Evolutionary conservation across 441 rosid species (phyloP).

Genomic region (Sinapis alba): DNA sequence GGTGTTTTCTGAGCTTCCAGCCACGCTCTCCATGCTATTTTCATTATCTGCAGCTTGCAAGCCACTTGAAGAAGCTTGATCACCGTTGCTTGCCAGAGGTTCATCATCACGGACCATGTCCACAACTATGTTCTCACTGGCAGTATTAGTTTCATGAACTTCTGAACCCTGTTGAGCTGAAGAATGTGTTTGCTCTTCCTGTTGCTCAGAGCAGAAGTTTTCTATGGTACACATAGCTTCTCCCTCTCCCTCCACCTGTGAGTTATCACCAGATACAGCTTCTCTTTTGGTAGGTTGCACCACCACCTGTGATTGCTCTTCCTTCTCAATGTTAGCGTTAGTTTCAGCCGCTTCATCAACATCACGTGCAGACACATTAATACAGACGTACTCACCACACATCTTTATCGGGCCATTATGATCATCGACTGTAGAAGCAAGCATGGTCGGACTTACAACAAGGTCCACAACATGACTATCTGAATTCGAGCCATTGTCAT

Average conservation of each 20-base stretch:
- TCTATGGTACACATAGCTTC: slow-evolving; percentile 39
- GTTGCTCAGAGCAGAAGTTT: slow-evolving; percentile 21
- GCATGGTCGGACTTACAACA: slow-evolving; percentile 26
- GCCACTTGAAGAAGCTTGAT: slow-evolving; percentile 41
- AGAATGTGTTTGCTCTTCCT: slow-evolving; percentile 11
- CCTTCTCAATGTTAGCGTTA: slow-evolving; percentile 29
- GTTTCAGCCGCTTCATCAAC: slow-evolving; percentile 40
- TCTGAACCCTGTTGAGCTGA: slow-evolving; percentile 40
- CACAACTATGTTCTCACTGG: slow-evolving; percentile 32
- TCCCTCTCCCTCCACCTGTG: slow-evolving; percentile 38
- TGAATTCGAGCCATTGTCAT: slow-evolving; percentile 26
- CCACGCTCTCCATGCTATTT: slow-evolving; percentile 35
- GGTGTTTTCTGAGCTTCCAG: slow-evolving; percentile 40
- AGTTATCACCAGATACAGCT: slow-evolving; percentile 31
- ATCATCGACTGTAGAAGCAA: slow-evolving; percentile 37
- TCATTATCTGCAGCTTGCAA: slow-evolving; percentile 42
- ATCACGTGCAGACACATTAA: slow-evolving; percentile 27
- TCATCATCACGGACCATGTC: slow-evolving; percentile 37
- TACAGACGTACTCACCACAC: slow-evolving; percentile 29
- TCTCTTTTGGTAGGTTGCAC: slow-evolving; percentile 34
- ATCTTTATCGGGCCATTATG: slow-evolving; percentile 27
- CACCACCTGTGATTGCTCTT: slow-evolving; percentile 27
- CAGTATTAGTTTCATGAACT: slow-evolving; percentile 27
- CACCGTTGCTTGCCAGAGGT: slow-evolving; percentile 34
- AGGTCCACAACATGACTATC: slow-evolving; percentile 11